Base-by-base conservation (phyloP, 140 eudicot genomes). In the Artemisia princeps region DNA sequence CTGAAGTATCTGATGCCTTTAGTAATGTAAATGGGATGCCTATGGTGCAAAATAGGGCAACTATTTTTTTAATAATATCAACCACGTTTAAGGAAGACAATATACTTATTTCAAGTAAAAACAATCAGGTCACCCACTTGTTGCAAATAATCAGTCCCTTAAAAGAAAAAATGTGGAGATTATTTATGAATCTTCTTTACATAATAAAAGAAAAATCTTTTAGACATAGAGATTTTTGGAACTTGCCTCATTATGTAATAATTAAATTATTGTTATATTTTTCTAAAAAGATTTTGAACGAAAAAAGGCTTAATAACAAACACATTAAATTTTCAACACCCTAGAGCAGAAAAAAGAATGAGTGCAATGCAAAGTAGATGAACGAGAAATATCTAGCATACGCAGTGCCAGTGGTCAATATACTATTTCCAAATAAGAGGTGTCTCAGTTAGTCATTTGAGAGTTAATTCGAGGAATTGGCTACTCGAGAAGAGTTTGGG, bases 371-470 rank as follows among this genome's bases (percentile, higher is more conserved):
- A 23, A 45, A 23, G 20, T 24, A 56, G 54, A 59, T 58, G 10
- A 70, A 48, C 45, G 45, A 70, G 44, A 55, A 19, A 44, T 26
- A 57, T 23, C 16, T 69, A 58, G 42, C 74, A 45, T 59, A 24
- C 51, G 1, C 50, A 4, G 37, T 62, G 58, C 42, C 50, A 4
- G 37, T 62, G 58, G 3, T 53, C 52, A 23, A 16, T 24, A 14
- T 12, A 48, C 61, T 23, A 52, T 44, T 17, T 19, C 23, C 23
- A 55, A 19, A n/a, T 42, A 7, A 57, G 8, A 42, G 48, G 65
- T 58, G 50, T 28, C 20, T 58, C 20, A 1, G 15, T 69, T 16
- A 44, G 24, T 44, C 52, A n/a, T 57, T 58, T 58, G 19, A 23
- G 10, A 46, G 37, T 26, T 45, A 28, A 57, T 57, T 57, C 66